Evolutionary conservation across 2,329 filamentous ascomycete species (phyloP).

Genomic region (Colletotrichum spaethianum): DNA sequence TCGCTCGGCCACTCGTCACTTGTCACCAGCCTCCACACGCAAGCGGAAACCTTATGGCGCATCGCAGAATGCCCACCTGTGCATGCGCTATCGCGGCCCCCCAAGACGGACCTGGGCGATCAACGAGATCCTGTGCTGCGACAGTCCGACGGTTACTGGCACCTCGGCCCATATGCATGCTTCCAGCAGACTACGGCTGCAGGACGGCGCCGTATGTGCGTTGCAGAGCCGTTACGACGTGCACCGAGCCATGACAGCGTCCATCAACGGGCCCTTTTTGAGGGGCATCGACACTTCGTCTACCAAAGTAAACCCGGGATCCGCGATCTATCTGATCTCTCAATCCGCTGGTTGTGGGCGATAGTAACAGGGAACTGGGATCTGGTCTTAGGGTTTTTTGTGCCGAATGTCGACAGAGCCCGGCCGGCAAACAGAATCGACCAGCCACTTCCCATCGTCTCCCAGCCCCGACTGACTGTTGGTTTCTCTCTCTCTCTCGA

Average conservation of each 20-base stretch:
- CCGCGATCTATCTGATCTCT: background rate
- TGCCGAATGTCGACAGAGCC: background rate
- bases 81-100: slow-evolving; percentile 35
- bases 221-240: slow-evolving; percentile 29
- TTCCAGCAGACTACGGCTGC: slow-evolving; percentile 5
- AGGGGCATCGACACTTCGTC: background rate
- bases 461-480: slow-evolving; percentile 16
- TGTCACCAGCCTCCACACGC: slow-evolving; percentile 35
- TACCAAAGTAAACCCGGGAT: background rate
- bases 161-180: slow-evolving; percentile 30
- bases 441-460: slow-evolving; percentile 28
- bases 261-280: background rate
- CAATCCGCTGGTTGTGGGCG: slow-evolving; percentile 12
- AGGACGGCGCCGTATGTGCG: slow-evolving; percentile 22
- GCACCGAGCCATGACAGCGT: background rate
- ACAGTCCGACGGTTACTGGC: slow-evolving; percentile 24
- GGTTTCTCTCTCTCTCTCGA: background rate
- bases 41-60: slow-evolving; percentile 35
- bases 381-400: slow-evolving; percentile 27
- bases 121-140: slow-evolving; percentile 30
- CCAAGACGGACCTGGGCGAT: slow-evolving; percentile 24
- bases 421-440: slow-evolving; percentile 12
- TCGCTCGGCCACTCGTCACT: slow-evolving; percentile 30
- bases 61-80: slow-evolving; percentile 34
- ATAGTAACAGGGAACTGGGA: slow-evolving; percentile 32